A percentile compares a stretch with the other conserved stretches of the same genome.
phyloP scores from a whole-genome alignment of 1,284 basidiomycete species.

The Trichosporon ovoides region DNA sequence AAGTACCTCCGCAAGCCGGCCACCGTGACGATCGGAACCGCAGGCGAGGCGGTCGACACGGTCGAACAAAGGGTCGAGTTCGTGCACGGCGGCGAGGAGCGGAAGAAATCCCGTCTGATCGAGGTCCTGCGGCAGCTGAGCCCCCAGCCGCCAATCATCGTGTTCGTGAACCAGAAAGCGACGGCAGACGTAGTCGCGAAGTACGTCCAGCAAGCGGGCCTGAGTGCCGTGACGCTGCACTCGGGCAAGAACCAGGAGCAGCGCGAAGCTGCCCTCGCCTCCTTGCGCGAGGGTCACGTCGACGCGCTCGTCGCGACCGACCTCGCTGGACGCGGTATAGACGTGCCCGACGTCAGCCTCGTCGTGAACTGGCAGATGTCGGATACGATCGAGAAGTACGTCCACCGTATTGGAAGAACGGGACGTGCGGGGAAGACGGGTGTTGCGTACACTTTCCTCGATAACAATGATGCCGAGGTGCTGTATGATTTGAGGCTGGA shows the following conservation, averaged over 20 bases:
- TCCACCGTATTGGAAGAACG: constrained; percentile 92
- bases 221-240: constrained; percentile 80
- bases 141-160: constrained; percentile 87
- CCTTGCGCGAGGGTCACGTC: constrained; percentile 75
- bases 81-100: constrained; percentile 75
- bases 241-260: constrained; percentile 97
- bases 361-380: constrained; percentile 99
- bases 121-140: constrained; percentile 82
- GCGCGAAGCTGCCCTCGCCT: constrained; percentile 82
- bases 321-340: constrained; percentile 95
- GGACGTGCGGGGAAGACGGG: constrained; percentile 95
- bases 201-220: constrained; percentile 77
- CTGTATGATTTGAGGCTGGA: constrained; percentile 70
- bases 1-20: constrained; percentile 92
- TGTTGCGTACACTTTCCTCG: constrained; percentile 88
- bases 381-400: constrained; percentile 86
- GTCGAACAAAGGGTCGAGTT: constrained; percentile 97
- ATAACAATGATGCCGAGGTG: constrained; percentile 92
- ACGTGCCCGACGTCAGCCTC: constrained; percentile 86
- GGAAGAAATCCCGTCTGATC: constrained; percentile 74
- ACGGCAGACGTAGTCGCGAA: constrained; percentile 94
- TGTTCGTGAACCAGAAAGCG: constrained; percentile 99
- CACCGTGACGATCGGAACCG: constrained; percentile 94
- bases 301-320: constrained; percentile 93
- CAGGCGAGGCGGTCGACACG: constrained; percentile 93